Base-by-base conservation (phyloP, 345 rosid species). In the Geranium brycei region DNA sequence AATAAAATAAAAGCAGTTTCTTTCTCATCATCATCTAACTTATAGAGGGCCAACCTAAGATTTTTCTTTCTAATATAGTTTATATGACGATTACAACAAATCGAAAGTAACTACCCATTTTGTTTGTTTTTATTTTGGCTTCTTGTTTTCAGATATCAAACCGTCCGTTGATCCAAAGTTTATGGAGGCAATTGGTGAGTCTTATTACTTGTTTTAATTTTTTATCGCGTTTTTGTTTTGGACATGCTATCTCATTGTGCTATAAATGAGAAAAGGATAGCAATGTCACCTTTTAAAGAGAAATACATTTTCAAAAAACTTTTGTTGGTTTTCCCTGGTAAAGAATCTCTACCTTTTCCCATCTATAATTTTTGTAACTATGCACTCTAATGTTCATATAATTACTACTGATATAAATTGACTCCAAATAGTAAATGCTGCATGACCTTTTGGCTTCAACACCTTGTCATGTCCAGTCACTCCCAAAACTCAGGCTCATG, bases 101-200 rank as follows among this genome's bases (percentile, higher is more conserved):
- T 23, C 28, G 28, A 23, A 23, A 23, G 28, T 23, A 23, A 23
- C 28, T 23, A 23, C 28, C 28, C 28, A 47, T 47, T 47, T 47
- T 8, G 0, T 47, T 8, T 47, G 53, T 47, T 47, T 47, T 13
- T 1, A 47, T 47, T 7, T 47, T 13, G 13, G 53, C 15, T 18
- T 4, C 5, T 67, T 59, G 38, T 31, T 66, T 77, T 60, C 86
- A 92, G 98, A 92, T 69, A 51, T 82, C 68, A 93, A 87, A 69
- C 87, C 95, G 55, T 88, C 95, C 1, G 79, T 85, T 69, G 97
- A 87, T 81, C 90, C 91, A 12, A 92, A 88, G 75, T 81, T 61
- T 47, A 65, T 72, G 82, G 99, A 93, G 81, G 83, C 95, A 75
- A 78, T 86, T 76, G 99, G 99, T 93, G 72, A 85, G 91, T 8